phyloP scores from a whole-genome alignment of 2,329 filamentous ascomycete genomes.

The Trichoderma brevicompactum region DNA sequence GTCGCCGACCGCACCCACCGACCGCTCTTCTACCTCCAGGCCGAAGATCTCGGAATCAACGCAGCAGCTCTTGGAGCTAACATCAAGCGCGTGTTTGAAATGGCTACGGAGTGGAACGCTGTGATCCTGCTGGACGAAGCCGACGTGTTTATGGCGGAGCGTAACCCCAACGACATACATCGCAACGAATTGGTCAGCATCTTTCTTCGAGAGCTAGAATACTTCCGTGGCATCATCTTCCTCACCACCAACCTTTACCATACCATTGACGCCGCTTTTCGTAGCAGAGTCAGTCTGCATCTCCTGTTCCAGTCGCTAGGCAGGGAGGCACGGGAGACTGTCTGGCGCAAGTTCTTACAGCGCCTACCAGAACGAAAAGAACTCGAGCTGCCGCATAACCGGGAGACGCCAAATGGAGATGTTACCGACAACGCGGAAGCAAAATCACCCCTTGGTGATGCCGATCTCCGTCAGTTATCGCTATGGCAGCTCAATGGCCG shows the following conservation, averaged over 20 bases:
- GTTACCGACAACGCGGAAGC: neutral
- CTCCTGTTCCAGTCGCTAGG: conserved; percentile 50
- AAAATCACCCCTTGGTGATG: conserved; percentile 37
- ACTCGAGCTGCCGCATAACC: neutral
- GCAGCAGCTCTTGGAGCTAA: conserved; percentile 51
- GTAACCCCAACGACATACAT: conserved; percentile 50
- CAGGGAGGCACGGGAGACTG: conserved; percentile 43
- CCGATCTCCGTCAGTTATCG: conserved; percentile 46
- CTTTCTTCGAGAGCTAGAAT: conserved; percentile 52
- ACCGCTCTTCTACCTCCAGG: conserved; percentile 52
- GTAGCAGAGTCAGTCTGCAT: conserved; percentile 53
- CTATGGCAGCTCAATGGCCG: conserved; percentile 51
- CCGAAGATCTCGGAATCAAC: conserved; percentile 53
- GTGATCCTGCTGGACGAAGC: conserved; percentile 58
- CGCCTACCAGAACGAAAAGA: conserved; percentile 37
- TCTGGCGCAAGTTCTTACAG: conserved; percentile 54
- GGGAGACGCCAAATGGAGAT: conserved; percentile 20
- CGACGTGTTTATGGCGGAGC: conserved; percentile 56
- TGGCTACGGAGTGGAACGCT: conserved; percentile 55
- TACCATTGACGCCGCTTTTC: conserved; percentile 51
- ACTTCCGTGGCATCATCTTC: conserved; percentile 52
- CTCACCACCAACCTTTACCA: conserved; percentile 50
- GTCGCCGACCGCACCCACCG: conserved; percentile 49
- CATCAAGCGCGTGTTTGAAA: conserved; percentile 52
- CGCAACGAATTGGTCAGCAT: conserved; percentile 56